Percentiles rank a stretch among this genome's conserved stretches.
phyloP scores from a whole-genome alignment of 176 grass and related monocot genomes.

The Neostapfia colusana region DNA sequence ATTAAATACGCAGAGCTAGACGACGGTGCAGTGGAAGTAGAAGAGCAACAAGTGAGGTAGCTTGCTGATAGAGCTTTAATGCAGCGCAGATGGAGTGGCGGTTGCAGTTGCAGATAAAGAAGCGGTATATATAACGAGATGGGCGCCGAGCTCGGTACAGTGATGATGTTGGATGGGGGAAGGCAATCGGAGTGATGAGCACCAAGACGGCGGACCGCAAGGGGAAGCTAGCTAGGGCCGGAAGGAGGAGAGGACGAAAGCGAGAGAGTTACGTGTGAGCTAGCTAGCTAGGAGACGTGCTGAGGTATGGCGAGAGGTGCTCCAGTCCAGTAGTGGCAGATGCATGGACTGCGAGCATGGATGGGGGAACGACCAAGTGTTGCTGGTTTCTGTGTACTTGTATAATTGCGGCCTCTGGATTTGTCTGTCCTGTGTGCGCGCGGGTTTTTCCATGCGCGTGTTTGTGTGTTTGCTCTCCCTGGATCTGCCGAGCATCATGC shows the following conservation, averaged over 20 bases:
- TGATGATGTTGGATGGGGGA: conserved; percentile 3
- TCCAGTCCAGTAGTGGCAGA: neutral
- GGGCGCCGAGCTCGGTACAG: neutral
- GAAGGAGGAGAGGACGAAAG: conserved; percentile 22
- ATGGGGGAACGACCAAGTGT: conserved; percentile 1
- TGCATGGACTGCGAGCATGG: conserved; percentile 15
- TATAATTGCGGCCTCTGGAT: conserved; percentile 40
- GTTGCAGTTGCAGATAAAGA: conserved; percentile 6
- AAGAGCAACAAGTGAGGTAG: neutral
- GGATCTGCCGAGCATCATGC: conserved; percentile 35
- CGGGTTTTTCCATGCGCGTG: conserved; percentile 20
- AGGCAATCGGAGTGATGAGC: neutral
- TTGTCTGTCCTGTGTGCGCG: conserved; percentile 33
- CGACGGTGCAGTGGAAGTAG: neutral
- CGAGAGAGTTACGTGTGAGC: conserved; percentile 32
- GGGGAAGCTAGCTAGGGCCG: neutral
- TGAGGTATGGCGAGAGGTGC: conserved; percentile 16
- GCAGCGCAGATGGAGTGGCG: conserved; percentile 13
- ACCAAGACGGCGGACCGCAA: neutral
- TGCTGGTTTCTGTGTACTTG: neutral
- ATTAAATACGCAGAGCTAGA: neutral
- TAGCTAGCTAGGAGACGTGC: too few species aligned
- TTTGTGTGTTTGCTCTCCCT: conserved; percentile 22
- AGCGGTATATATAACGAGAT: conserved; percentile 46
- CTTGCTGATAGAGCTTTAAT: conserved; percentile 8